Conservation (phyloP, 345 rosid genomes). For the Syzygium jambos region DNA sequence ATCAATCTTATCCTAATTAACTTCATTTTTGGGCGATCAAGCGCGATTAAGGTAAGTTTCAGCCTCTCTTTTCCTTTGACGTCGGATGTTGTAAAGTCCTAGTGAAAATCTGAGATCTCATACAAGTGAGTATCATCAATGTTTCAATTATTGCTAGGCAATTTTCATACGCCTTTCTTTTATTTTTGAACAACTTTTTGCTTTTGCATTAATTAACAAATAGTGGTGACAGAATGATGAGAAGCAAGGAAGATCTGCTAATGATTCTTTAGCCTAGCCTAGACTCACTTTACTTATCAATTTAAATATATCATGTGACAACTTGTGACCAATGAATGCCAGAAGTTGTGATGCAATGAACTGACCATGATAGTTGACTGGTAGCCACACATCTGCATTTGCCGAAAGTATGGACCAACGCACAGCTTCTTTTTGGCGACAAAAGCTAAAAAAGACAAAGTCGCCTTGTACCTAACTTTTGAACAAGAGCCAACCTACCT, state of each 20-base stretch:
- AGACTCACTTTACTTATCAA: not conserved
- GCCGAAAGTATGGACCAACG: not conserved
- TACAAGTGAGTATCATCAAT: not conserved
- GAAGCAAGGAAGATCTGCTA: not conserved
- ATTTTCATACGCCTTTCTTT: not conserved
- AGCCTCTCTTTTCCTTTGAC: not conserved
- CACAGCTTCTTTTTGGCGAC: not conserved
- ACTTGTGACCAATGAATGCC: not conserved
- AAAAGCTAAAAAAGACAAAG: not conserved
- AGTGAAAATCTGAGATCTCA: not conserved
- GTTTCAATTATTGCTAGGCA: not conserved
- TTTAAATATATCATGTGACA: not conserved
- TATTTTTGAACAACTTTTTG: not conserved
- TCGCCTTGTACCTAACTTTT: not conserved
- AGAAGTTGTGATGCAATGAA: not conserved
- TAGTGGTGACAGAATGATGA: not conserved
- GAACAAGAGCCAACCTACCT: not conserved
- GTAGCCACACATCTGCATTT: not conserved
- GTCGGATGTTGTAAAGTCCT: not conserved
- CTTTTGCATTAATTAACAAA: not conserved
- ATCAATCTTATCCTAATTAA: not conserved
- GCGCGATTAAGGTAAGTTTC: fast-evolving
- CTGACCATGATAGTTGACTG: not conserved
- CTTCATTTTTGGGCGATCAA: not conserved
- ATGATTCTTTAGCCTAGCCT: not conserved